A percentile compares a stretch with the other conserved stretches of the same genome.
These are phyloP conservation scores for Lomentospora prolificans DNA, from an alignment of 2,329 filamentous ascomycete genomes.

Conservation along the genomic window DNA sequence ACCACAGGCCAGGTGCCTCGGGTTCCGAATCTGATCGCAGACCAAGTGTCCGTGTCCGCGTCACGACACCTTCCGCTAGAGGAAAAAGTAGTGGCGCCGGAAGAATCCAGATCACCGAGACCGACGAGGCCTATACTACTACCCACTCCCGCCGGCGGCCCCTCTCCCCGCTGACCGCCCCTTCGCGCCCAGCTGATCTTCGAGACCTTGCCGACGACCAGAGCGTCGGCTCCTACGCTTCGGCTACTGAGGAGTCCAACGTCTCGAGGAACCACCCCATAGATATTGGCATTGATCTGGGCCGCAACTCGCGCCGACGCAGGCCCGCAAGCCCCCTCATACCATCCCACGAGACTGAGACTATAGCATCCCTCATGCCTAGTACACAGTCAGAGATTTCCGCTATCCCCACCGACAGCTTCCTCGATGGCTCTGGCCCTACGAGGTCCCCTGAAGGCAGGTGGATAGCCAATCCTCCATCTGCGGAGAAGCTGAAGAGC, in stretches of 20 bases:
- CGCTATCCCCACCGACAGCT: slow-evolving; percentile 54
- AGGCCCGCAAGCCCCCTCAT: slow-evolving; percentile 60
- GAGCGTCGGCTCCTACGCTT: slow-evolving; percentile 66
- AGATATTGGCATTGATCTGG: slow-evolving; percentile 71
- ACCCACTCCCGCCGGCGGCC: slow-evolving; percentile 42
- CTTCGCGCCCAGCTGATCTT: slow-evolving; percentile 27
- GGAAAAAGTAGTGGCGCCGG: slow-evolving; percentile 43
- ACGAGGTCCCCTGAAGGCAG: slow-evolving; percentile 20
- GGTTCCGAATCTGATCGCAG: slow-evolving; percentile 52
- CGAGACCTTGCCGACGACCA: slow-evolving; percentile 51
- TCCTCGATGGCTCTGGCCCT: slow-evolving; percentile 47
- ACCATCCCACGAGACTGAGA: slow-evolving; percentile 36
- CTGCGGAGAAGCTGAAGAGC: slow-evolving; percentile 21
- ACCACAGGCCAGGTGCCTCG: slow-evolving; percentile 48
- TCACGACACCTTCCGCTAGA: slow-evolving; percentile 65
- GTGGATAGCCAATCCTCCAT: slow-evolving; percentile 8
- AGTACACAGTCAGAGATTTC: slow-evolving; percentile 77
- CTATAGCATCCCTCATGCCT: slow-evolving; percentile 47
- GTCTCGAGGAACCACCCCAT: slow-evolving; percentile 61
- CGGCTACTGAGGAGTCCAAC: slow-evolving; percentile 70
- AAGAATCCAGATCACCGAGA: slow-evolving; percentile 80
- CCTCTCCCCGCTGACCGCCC: slow-evolving; percentile 28
- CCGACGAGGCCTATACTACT: slow-evolving; percentile 65
- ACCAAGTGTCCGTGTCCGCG: slow-evolving; percentile 69
- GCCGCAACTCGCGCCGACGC: slow-evolving; percentile 33